Percentiles rank a stretch among this genome's conserved stretches.
phyloP scores from a whole-genome alignment of 768 basidiomycete species.

The Xerocomus brunneocitrinus region DNA sequence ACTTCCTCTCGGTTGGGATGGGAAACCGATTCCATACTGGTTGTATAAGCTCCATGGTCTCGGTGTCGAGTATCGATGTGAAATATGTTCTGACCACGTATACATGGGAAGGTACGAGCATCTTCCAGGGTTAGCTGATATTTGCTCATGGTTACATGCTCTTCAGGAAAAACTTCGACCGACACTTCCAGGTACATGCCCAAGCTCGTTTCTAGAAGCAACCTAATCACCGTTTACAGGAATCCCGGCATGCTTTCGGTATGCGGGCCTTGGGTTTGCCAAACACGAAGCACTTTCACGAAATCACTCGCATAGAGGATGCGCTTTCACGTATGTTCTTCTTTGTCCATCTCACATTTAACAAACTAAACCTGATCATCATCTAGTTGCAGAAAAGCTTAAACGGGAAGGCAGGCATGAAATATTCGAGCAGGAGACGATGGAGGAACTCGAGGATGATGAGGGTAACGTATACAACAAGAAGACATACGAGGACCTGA shows the following conservation, averaged over 20 bases:
- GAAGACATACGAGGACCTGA: slow-evolving; percentile 96
- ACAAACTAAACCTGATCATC: not conserved
- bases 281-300: slow-evolving; percentile 98
- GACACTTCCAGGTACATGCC: slow-evolving; percentile 77
- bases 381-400: slow-evolving; percentile 88
- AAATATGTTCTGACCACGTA: slow-evolving; percentile 94
- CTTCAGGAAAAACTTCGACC: slow-evolving; percentile 87
- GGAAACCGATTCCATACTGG: slow-evolving; percentile 99
- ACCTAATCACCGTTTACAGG: slow-evolving; percentile 42
- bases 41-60: slow-evolving; percentile 96
- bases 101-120: slow-evolving; percentile 85
- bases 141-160: slow-evolving; percentile 14
- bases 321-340: slow-evolving; percentile 78
- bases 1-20: slow-evolving; percentile 95
- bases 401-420: slow-evolving; percentile 97
- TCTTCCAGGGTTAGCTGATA: not conserved
- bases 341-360: not conserved
- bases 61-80: slow-evolving; percentile 96
- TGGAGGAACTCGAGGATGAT: slow-evolving; percentile 97
- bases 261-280: slow-evolving; percentile 97
- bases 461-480: slow-evolving; percentile 98
- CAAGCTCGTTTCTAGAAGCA: slow-evolving; percentile 8
- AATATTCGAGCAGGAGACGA: slow-evolving; percentile 88
- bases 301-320: slow-evolving; percentile 96
- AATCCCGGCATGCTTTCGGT: slow-evolving; percentile 95